Conservation (phyloP, 768 basidiomycete genomes). For the Mycena capillaripes region DNA sequence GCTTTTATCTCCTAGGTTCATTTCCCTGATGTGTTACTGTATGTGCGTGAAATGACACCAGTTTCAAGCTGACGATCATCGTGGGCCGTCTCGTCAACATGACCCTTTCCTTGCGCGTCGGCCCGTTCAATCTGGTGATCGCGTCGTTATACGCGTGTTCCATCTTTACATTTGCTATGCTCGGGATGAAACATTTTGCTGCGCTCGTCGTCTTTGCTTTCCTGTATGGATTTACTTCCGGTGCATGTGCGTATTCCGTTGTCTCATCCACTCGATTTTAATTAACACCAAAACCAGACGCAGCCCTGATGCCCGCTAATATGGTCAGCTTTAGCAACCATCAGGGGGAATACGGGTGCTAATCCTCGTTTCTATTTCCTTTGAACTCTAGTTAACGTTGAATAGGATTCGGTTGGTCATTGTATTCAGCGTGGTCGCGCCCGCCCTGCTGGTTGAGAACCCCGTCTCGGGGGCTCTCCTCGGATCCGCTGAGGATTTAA, state of each 20-base stretch:
- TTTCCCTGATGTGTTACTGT: not conserved
- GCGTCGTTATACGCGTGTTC: constrained; percentile 44
- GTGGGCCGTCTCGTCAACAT: constrained; percentile 43
- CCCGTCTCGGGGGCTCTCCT: constrained; percentile 13
- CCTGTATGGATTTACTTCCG: constrained; percentile 58
- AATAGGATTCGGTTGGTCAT: constrained; percentile 2
- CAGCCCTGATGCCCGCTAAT: constrained; percentile 18
- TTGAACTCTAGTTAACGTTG: not conserved
- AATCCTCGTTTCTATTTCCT: not conserved
- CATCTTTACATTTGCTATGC: constrained; percentile 52
- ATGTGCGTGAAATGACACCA: not conserved
- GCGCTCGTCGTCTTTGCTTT: constrained; percentile 53
- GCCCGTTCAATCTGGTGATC: constrained; percentile 44
- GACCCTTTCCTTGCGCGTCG: constrained; percentile 38
- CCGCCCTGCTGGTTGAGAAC: constrained; percentile 22
- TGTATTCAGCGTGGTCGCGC: constrained; percentile 20
- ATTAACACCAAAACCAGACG: not conserved
- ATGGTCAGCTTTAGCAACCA: constrained; percentile 16
- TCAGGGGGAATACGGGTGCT: constrained; percentile 7
- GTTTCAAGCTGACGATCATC: constrained; percentile 37
- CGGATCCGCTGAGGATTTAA: not conserved
- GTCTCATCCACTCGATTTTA: not conserved
- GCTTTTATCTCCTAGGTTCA: constrained; percentile 48
- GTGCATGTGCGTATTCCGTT: constrained; percentile 38
- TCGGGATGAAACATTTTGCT: constrained; percentile 46